Percentiles rank a stretch among this genome's conserved stretches.
phyloP scores from a whole-genome alignment of 805 yeast species.

The Barnettozyma sp. region DNA sequence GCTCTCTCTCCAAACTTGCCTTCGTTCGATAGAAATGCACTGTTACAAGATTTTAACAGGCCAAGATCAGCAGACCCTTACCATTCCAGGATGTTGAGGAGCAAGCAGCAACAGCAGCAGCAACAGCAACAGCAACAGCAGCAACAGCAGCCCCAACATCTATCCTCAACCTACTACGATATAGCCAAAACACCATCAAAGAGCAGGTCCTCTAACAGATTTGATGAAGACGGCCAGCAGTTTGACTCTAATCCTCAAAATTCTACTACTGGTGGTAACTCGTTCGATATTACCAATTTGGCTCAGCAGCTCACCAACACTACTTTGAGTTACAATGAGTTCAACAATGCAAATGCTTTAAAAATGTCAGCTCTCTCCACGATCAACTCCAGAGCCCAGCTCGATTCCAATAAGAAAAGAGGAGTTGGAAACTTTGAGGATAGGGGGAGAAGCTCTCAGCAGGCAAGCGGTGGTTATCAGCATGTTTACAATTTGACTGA shows the following conservation, averaged over 20 bases:
- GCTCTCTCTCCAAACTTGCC: slow-evolving; percentile 24
- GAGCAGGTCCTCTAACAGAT: slow-evolving; percentile 19
- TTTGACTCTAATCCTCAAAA: slow-evolving; percentile 9
- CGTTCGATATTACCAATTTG: slow-evolving; percentile 24
- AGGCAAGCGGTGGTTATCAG: slow-evolving; percentile 1
- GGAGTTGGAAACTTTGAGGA: not conserved
- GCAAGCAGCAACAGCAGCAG: slow-evolving; percentile 6
- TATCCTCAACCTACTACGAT: slow-evolving; percentile 6
- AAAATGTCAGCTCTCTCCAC: slow-evolving; percentile 64
- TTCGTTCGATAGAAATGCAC: slow-evolving; percentile 13
- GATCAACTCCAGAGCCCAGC: slow-evolving; percentile 45
- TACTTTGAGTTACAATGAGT: slow-evolving; percentile 17
- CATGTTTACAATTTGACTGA: slow-evolving; percentile 4
- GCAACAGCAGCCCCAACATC: slow-evolving; percentile 6
- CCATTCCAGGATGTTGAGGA: slow-evolving; percentile 12
- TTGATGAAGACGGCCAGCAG: slow-evolving; percentile 12
- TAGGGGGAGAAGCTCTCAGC: not conserved
- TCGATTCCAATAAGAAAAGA: slow-evolving; percentile 32
- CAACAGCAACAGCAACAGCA: slow-evolving; percentile 6
- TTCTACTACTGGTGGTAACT: slow-evolving; percentile 7
- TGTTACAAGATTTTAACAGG: slow-evolving; percentile 27
- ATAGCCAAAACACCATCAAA: slow-evolving; percentile 12
- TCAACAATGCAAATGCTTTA: slow-evolving; percentile 33
- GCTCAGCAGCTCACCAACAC: slow-evolving; percentile 24
- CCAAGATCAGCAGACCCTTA: slow-evolving; percentile 40